Conservation (phyloP, 176 grass and related monocot species). For the Musa beccarii region DNA sequence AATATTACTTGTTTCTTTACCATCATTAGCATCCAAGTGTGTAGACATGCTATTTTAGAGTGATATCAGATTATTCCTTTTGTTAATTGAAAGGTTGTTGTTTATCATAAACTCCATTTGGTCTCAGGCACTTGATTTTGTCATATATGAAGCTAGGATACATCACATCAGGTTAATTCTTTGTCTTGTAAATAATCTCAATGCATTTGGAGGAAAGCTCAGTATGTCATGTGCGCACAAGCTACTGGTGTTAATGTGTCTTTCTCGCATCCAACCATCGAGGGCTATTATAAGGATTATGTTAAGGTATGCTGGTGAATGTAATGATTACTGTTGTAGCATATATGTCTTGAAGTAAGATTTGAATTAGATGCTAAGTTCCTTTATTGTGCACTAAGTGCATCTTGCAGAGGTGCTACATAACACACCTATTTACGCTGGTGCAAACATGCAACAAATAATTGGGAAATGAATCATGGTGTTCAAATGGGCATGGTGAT, state of each 20-base stretch:
- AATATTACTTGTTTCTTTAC: not conserved
- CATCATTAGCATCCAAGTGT: not conserved
- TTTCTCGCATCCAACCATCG: constrained; percentile 67
- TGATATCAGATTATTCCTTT: not conserved
- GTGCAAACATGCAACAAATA: too few species aligned
- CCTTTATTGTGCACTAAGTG: not conserved
- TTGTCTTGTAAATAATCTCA: constrained; percentile 89
- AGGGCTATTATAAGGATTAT: constrained; percentile 66
- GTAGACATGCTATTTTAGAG: not conserved
- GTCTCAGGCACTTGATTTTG: constrained; percentile 73
- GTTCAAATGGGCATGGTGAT: too few species aligned
- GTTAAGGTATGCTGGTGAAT: constrained; percentile 46
- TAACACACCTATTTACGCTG: not conserved
- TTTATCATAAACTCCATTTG: constrained; percentile 5
- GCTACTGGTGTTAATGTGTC: constrained; percentile 49
- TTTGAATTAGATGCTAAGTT: too few species aligned
- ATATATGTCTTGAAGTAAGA: too few species aligned
- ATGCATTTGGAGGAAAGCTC: constrained; percentile 80
- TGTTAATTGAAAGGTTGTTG: not conserved
- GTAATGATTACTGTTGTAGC: too few species aligned
- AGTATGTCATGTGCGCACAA: constrained; percentile 87
- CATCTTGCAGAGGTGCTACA: not conserved
- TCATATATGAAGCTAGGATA: constrained; percentile 74
- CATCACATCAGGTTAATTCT: constrained; percentile 65
- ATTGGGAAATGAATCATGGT: too few species aligned